phyloP scores from a whole-genome alignment of 1,284 basidiomycete species.

The Heterobasidion irregulare region DNA sequence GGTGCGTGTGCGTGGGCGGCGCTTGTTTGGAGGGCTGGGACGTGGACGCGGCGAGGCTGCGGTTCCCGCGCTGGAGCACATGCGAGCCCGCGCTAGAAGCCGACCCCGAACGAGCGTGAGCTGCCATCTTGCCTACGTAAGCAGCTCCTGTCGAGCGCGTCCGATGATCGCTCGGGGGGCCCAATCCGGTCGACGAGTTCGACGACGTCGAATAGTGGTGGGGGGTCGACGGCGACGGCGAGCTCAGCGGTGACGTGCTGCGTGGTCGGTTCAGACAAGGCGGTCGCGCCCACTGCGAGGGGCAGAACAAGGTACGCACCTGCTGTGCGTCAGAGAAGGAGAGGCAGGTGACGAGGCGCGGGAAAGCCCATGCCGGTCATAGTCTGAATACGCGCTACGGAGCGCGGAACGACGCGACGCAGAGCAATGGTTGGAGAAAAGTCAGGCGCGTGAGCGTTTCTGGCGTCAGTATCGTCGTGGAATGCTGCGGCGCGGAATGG shows the following conservation, averaged over 20 bases:
- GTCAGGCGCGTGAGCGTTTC: too few relatives aligned
- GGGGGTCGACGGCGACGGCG: not conserved
- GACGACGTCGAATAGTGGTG: not conserved
- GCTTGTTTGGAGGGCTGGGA: not conserved
- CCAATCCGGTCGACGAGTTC: not conserved
- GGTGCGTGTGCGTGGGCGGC: not conserved
- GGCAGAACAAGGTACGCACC: not conserved
- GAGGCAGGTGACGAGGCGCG: not conserved
- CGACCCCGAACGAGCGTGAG: not conserved
- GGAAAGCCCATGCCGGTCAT: not conserved
- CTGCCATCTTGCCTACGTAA: not conserved
- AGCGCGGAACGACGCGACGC: not conserved
- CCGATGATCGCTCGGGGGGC: not conserved
- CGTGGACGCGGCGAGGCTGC: not conserved
- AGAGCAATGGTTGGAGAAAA: not conserved
- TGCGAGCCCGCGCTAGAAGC: not conserved
- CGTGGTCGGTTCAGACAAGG: not conserved
- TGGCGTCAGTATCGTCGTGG: not conserved
- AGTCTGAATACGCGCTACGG: not conserved
- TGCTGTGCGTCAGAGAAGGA: not conserved
- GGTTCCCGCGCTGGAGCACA: not conserved
- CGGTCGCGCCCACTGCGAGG: too few relatives aligned
- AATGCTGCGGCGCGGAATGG: not conserved
- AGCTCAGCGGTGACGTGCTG: not conserved
- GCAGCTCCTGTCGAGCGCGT: not conserved